Base-by-base conservation (phyloP, 2,329 filamentous ascomycete genomes). In the Cadophora gregata region DNA sequence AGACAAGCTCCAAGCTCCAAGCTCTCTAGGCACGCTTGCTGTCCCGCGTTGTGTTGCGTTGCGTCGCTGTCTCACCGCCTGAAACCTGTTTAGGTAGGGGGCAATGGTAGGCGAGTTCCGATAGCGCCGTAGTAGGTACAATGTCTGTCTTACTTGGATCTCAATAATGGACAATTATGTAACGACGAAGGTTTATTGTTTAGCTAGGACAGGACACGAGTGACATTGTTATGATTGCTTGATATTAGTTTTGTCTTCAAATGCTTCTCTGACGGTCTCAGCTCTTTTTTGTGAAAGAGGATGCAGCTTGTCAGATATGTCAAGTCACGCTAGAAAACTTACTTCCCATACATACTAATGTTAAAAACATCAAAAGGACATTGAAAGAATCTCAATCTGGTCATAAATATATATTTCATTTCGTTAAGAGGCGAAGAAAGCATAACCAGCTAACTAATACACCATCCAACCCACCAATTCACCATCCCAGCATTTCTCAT, bases 341-440 rank as follows among this genome's bases (percentile, higher is more conserved):
- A 2, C 5, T 42, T 42, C 14, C 4, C 2, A 19, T 16, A 16
- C 38, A 5, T 16, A 42, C 10, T 19, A 16, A 42, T 42, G 2
- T 47, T 47, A 8, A 7, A 21, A 21, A 47, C 21, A n/a, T 47
- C 42, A 47, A 47, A 21, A 19, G 14, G n/a, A 9, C 9, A 33
- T 21, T 1, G 7, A 36, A 14, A 25, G 4, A 25, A 16, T n/a
- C n/a, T 2, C 42, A n/a, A 58, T 58, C 21, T 58, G n/a, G 55
- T 58, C 55, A 58, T 42, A 58, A 42, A 14, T 4, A 58, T 4
- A 58, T 58, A 36, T 12, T 42, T 42, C 55, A 42, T 58, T 42
- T 58, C 55, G 55, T 58, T 58, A 58, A 38, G 55, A 58, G 55
- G 12, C 24, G 31, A 24, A 58, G 21, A 14, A 16, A 36, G 53